These are phyloP conservation scores for Sporothrix brunneoviolacea DNA, from an alignment of 2,329 filamentous ascomycete genomes.

Conservation along the genomic window DNA sequence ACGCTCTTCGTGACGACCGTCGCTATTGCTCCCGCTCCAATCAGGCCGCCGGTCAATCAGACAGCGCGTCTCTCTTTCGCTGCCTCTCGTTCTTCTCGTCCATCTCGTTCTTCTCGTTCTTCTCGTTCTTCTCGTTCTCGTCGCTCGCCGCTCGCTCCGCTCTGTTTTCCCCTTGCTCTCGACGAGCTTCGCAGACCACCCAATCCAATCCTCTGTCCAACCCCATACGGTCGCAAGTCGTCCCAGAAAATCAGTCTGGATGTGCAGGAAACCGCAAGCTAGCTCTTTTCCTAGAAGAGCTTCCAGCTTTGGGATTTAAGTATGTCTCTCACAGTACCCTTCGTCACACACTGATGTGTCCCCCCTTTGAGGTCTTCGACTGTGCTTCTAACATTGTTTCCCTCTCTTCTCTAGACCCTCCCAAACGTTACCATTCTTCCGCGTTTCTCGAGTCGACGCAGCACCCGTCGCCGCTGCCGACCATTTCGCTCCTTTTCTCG, in stretches of 20 bases:
- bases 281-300: constrained; percentile 15
- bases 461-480: neutral
- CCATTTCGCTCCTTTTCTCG: constrained; percentile 7
- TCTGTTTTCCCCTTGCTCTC: too few relatives aligned
- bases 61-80: too few relatives aligned
- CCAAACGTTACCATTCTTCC: neutral
- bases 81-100: too few relatives aligned
- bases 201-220: neutral
- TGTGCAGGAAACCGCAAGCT: constrained; percentile 11
- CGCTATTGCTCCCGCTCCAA: too few relatives aligned
- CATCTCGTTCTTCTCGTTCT: too few relatives aligned
- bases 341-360: too few relatives aligned
- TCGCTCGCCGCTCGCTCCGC: too few relatives aligned
- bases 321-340: constrained; percentile 3
- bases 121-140: too few relatives aligned
- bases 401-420: neutral
- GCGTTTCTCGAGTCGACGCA: constrained; percentile 6
- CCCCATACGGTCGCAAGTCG: neutral
- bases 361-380: neutral
- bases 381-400: neutral
- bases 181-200: neutral
- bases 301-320: constrained; percentile 12
- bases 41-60: too few relatives aligned
- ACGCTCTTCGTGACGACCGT: neutral
- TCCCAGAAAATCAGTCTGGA: constrained; percentile 10